phyloP scores from a whole-genome alignment of 805 yeast genomes.

The Pichia heedii region DNA sequence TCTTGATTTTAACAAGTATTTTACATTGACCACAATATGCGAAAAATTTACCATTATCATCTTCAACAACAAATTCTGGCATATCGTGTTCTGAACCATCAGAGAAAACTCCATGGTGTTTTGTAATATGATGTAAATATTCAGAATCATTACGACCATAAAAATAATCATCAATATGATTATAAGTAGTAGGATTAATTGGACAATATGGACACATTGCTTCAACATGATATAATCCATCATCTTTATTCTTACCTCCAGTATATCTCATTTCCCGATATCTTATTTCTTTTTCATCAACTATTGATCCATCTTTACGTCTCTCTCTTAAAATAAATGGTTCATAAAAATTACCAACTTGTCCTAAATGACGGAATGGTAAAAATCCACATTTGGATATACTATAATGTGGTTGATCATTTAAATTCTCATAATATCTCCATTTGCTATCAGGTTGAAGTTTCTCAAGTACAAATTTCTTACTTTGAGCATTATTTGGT shows the following conservation, averaged over 20 bases:
- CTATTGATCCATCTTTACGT: neutral
- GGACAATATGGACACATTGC: slow-evolving; percentile 25
- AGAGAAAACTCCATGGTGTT: slow-evolving; percentile 26
- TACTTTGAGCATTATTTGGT: neutral
- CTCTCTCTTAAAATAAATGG: slow-evolving; percentile 16
- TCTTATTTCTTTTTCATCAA: neutral
- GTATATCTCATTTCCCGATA: neutral
- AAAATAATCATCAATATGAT: slow-evolving; percentile 12
- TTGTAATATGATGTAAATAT: slow-evolving; percentile 27
- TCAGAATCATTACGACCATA: slow-evolving; percentile 23
- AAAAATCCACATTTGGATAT: neutral
- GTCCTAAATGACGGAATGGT: slow-evolving; percentile 3
- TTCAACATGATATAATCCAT: slow-evolving; percentile 15
- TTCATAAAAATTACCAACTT: slow-evolving; percentile 8
- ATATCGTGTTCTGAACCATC: slow-evolving; percentile 21
- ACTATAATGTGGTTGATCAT: slow-evolving; percentile 4
- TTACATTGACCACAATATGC: slow-evolving; percentile 20
- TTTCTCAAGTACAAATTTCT: no score
- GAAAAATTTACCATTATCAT: slow-evolving; percentile 12
- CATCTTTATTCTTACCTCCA: slow-evolving; percentile 3
- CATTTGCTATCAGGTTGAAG: neutral
- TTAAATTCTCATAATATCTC: slow-evolving; percentile 2
- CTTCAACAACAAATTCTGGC: slow-evolving; percentile 17
- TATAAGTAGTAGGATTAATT: slow-evolving; percentile 1
- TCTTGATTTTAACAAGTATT: slow-evolving; percentile 15